A percentile compares a stretch with the other conserved stretches of the same genome.
These are phyloP conservation scores for Monilinia fructicola DNA, from an alignment of 2,329 filamentous ascomycete genomes.

Conservation along the genomic window DNA sequence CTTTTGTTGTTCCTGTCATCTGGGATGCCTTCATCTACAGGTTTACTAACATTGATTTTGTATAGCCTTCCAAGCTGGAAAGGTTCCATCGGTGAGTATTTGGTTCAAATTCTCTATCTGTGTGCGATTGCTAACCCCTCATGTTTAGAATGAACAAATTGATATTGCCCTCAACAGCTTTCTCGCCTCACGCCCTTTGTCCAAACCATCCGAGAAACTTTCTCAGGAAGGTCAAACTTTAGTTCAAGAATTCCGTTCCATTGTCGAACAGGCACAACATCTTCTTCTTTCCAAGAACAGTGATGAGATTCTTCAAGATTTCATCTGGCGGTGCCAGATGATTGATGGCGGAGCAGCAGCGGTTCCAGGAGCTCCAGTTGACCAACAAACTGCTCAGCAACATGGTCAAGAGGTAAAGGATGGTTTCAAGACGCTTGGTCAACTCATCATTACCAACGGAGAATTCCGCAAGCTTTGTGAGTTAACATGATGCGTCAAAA, in stretches of 20 bases:
- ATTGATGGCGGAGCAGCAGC: slow-evolving; percentile 63
- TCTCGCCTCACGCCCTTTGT: slow-evolving; percentile 67
- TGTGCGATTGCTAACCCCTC: slow-evolving; percentile 11
- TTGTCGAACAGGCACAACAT: slow-evolving; percentile 80
- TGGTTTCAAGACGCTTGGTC: slow-evolving; percentile 83
- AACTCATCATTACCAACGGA: slow-evolving; percentile 88
- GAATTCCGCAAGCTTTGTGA: slow-evolving; percentile 51
- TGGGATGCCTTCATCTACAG: neutral
- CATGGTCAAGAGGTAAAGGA: slow-evolving; percentile 82
- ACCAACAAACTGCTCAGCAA: slow-evolving; percentile 75
- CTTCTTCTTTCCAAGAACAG: slow-evolving; percentile 92
- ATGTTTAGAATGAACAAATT: slow-evolving; percentile 64
- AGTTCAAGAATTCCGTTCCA: slow-evolving; percentile 72
- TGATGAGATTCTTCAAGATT: slow-evolving; percentile 91
- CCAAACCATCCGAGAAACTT: slow-evolving; percentile 70
- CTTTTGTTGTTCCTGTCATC: slow-evolving; percentile 8
- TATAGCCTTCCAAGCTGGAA: slow-evolving; percentile 79
- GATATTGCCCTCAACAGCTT: slow-evolving; percentile 92
- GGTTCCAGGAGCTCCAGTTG: slow-evolving; percentile 64
- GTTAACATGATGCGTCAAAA: neutral
- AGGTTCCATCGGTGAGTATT: slow-evolving; percentile 67
- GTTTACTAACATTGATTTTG: slow-evolving; percentile 32
- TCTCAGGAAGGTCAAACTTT: slow-evolving; percentile 80
- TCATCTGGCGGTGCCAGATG: slow-evolving; percentile 89
- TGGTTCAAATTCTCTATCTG: slow-evolving; percentile 11